Percentiles rank a stretch among this genome's conserved stretches.
These are phyloP conservation scores for Sicyos edulis DNA, from an alignment of 306 rosid species.

Conservation along the genomic window DNA sequence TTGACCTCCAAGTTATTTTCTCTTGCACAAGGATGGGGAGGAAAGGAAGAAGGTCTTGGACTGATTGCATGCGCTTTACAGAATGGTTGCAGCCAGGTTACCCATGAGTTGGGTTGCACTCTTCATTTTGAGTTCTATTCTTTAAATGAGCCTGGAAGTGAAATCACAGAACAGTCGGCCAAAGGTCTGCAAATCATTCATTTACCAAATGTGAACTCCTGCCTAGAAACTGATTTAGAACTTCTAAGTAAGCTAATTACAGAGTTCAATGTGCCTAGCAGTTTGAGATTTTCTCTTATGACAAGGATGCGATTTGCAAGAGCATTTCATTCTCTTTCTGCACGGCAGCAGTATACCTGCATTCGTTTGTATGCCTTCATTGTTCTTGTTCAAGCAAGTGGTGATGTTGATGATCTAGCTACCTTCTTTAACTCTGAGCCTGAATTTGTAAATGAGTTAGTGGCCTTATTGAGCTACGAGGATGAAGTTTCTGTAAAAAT, in stretches of 20 bases:
- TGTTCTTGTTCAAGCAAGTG: conserved; percentile 84
- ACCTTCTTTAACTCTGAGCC: conserved; percentile 95
- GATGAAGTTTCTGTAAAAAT: conserved; percentile 76
- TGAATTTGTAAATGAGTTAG: conserved; percentile 88
- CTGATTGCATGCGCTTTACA: conserved; percentile 68
- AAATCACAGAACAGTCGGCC: conserved; percentile 31
- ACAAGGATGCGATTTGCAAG: conserved; percentile 88
- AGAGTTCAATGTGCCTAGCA: conserved; percentile 70
- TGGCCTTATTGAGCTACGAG: conserved; percentile 74
- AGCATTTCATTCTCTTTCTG: conserved; percentile 80
- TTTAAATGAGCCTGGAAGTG: conserved; percentile 44
- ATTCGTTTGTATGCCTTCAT: conserved; percentile 90
- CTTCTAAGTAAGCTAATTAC: conserved; percentile 67
- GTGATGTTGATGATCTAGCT: conserved; percentile 72
- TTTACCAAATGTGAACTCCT: conserved; percentile 45
- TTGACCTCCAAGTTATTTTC: conserved; percentile 77
- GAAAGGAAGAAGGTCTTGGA: conserved; percentile 99
- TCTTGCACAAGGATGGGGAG: conserved; percentile 99
- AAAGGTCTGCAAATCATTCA: conserved; percentile 84
- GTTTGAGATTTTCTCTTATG: conserved; percentile 77
- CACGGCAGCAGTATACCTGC: conserved; percentile 83
- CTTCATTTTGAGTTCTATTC: conserved; percentile 97
- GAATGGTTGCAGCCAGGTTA: conserved; percentile 53
- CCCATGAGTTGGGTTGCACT: conserved; percentile 74
- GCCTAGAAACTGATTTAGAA: conserved; percentile 68